Percentiles rank a stretch among this genome's conserved stretches.
Conservation (phyloP, 768 basidiomycete species). For the Nidularia pulvinata region DNA sequence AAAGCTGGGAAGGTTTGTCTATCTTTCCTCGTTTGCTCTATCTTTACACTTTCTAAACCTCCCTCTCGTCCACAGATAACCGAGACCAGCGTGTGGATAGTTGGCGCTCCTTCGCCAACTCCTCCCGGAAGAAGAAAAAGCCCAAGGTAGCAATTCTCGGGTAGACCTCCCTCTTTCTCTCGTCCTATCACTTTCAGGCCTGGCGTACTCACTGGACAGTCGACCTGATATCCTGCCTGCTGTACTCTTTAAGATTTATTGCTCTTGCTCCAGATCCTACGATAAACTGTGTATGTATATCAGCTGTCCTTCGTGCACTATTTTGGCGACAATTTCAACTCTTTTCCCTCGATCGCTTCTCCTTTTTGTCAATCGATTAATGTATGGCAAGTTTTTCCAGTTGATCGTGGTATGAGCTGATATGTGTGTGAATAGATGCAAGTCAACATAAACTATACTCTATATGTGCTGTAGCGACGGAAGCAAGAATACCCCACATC, state of each 20-base stretch:
- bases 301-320: conserved; percentile 2
- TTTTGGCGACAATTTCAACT: background rate
- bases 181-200: conserved; percentile 4
- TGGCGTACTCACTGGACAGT: too few species aligned
- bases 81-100: conserved; percentile 84
- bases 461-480: background rate
- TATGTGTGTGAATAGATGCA: conserved; percentile 1
- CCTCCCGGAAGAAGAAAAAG: conserved; percentile 85
- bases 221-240: background rate
- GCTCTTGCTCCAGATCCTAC: too few species aligned
- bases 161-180: conserved; percentile 25
- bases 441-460: background rate
- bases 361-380: too few species aligned
- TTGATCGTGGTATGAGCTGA: conserved; percentile 9
- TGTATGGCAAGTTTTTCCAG: conserved; percentile 12
- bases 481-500: too few species aligned
- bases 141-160: conserved; percentile 66
- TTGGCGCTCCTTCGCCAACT: conserved; percentile 74
- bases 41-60: background rate
- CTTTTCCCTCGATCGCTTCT: too few species aligned
- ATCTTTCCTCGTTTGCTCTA: background rate
- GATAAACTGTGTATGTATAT: conserved; percentile 8
- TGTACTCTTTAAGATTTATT: too few species aligned
- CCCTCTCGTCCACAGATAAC: conserved; percentile 41
- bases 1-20: conserved; percentile 80